Evolutionary conservation across 1,284 basidiomycete species (phyloP), one percentile per base, ranked within the genome.

Genomic region (Fistulinella staudtii): DNA sequence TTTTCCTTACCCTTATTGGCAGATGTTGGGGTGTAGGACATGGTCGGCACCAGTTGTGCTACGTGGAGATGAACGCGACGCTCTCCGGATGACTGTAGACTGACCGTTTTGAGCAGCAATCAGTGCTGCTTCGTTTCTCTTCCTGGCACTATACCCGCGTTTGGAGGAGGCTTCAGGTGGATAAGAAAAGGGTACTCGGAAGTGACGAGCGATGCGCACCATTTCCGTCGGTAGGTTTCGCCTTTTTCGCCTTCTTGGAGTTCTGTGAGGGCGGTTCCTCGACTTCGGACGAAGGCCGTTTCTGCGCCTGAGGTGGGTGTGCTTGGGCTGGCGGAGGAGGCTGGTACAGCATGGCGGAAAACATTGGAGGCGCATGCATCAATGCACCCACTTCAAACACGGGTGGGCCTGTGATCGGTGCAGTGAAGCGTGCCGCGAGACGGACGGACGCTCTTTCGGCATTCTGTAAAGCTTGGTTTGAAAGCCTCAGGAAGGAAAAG

Each of bases 121-220:
- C 53, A 79, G 75, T 1, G 76, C 79, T 18, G 78, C 76, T 48
- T 85, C 83, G 45, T 64, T 79, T 49, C 82, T 79, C 62, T 84
- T 85, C 69, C 80, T 83, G 46, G 77, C 68, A 49, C 72, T 80
- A 54, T 79, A 80, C 34, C 79, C 80, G 52, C 82, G 75, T 63
- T 79, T 79, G 29, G 79, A 77, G 41, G 72, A 60, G 28, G 66
- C 77, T 67, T 54, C 21, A 50, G 36, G 51, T 41, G 46, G 38
- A 49, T 57, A 39, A 56, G 49, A 43, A 52, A 46, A 31, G 22
- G 46, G 25, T 25, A 39, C 7, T 52, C 9, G 45, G 24, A 39
- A 8, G 39, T 17, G 15, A 30, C 13, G 29, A 34, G 36, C 9
- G 29, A 36, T 15, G 41, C 66, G 43, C 37, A 69, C 71, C 64